Evolutionary conservation across 768 basidiomycete species (phyloP).

Genomic region (Ramaria sp.): DNA sequence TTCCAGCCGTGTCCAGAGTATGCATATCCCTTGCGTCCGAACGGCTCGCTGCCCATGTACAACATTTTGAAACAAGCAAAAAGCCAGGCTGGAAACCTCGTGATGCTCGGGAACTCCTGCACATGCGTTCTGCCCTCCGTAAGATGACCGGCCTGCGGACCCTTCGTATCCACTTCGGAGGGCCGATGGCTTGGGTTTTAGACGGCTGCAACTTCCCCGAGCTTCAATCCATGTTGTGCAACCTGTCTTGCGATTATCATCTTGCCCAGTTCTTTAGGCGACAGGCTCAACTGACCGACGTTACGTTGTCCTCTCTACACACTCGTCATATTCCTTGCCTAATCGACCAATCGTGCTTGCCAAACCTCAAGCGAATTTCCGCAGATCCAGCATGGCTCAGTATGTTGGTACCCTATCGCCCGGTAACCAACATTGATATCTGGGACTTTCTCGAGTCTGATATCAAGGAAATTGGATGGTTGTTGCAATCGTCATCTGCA

Average conservation of each 20-base stretch:
- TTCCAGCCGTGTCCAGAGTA: not conserved
- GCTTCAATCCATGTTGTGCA: not conserved
- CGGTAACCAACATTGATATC: not conserved
- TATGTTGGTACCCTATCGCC: not conserved
- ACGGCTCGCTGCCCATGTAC: not conserved
- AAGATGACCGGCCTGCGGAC: not conserved
- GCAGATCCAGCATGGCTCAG: not conserved
- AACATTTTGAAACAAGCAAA: constrained; percentile 1
- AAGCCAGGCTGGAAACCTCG: not conserved
- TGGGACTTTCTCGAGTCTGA: not conserved
- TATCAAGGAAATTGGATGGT: not conserved
- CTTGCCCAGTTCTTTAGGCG: not conserved
- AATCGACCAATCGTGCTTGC: not conserved
- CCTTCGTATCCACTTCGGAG: constrained; percentile 1
- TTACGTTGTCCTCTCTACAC: not conserved
- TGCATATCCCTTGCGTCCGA: not conserved
- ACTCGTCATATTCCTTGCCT: not conserved
- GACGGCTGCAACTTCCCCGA: not conserved
- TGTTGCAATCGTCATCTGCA: not conserved
- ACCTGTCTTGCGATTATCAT: constrained; percentile 1
- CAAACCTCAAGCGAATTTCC: not conserved
- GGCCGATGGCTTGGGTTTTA: not conserved
- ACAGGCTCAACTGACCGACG: not conserved
- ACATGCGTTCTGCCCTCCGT: not conserved
- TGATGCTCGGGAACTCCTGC: not conserved